Evolutionary conservation across 2,329 filamentous ascomycete species (phyloP), one percentile per base, ranked within the genome.

Genomic region (Ceratocystiopsis minuta): DNA sequence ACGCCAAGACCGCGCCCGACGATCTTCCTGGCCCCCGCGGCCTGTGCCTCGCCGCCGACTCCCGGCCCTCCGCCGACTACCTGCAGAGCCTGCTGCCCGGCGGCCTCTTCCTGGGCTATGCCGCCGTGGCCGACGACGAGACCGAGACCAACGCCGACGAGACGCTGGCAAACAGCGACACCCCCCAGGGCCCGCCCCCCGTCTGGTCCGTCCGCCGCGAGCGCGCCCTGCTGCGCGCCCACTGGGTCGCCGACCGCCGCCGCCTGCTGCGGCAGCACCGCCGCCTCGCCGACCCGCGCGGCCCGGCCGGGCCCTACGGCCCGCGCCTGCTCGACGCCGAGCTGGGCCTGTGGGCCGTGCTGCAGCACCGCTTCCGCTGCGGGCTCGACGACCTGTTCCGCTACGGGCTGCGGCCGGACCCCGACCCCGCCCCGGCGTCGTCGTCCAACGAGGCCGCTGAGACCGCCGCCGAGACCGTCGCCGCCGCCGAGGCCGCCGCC

Each of bases 371-470:
- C 7, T 46, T 48, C 39, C 44, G 44, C 17, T 43, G 45, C 32
- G 40, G 38, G 12, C 42, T 50, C 10, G 43, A 42, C 41, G 45
- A 48, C 36, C 37, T 50, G 7, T 50, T 50, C 32, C 47, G 48
- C 4, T 49, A 50, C 38, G 48, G 48, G 4, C 40, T 50, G 11
- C 36, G 34, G 39, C 47, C 45, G 11, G 37, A 38, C 6, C 5
- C 5, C 6, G 24, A n/a, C n/a, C n/a, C n/a, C n/a, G 16, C 43
- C 11, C 13, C 34, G 4, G 13, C 16, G 2, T 15, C n/a, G 18
- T 10, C 1, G 5, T 6, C 10, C n/a, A 16, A 13, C 12, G n/a
- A 6, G 3, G 15, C 24, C 2, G 33, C 11, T 6, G 24, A 15
- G 14, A 10, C 31, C 37, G 14, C 20, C 20, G 28, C 7, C 14